These are phyloP conservation scores for Davidsoniella australis DNA, from an alignment of 2,329 filamentous ascomycete genomes.

Conservation along the genomic window DNA sequence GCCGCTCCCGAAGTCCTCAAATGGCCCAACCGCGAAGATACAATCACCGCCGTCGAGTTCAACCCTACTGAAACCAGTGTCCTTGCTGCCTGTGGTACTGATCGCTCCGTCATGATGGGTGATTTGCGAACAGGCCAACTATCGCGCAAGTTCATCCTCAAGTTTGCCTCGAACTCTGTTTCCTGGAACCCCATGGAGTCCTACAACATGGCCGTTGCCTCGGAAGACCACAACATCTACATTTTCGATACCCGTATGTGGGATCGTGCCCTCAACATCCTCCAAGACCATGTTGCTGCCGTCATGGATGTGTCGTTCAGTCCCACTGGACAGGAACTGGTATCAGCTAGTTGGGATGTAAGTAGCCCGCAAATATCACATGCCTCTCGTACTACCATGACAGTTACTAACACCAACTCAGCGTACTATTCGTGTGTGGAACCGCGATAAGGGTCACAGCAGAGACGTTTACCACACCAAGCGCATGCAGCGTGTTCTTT, in stretches of 20 bases:
- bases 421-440: conserved; percentile 74
- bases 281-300: conserved; percentile 76
- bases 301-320: conserved; percentile 96
- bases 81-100: conserved; percentile 67
- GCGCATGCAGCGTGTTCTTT: conserved; percentile 90
- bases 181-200: conserved; percentile 95
- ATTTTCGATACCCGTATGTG: conserved; percentile 92
- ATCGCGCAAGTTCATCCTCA: conserved; percentile 63
- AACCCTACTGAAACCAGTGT: conserved; percentile 91
- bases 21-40: conserved; percentile 82
- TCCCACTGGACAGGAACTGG: conserved; percentile 84
- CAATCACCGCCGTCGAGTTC: conserved; percentile 74
- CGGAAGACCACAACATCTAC: conserved; percentile 78
- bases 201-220: conserved; percentile 85
- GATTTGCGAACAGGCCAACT: conserved; percentile 78
- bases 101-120: conserved; percentile 78
- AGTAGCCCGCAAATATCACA: conserved; percentile 1
- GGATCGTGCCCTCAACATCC: conserved; percentile 69
- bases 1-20: conserved; percentile 65
- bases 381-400: conserved; percentile 26
- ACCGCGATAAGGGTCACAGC: conserved; percentile 61
- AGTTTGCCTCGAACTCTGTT: conserved; percentile 66
- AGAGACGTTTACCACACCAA: conserved; percentile 95
- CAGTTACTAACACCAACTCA: conserved; percentile 5
- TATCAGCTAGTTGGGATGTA: conserved; percentile 63